Evolutionary conservation across 2,329 filamentous ascomycete species (phyloP), one percentile per base, ranked within the genome.

Genomic region (Trichoderma sp.): DNA sequence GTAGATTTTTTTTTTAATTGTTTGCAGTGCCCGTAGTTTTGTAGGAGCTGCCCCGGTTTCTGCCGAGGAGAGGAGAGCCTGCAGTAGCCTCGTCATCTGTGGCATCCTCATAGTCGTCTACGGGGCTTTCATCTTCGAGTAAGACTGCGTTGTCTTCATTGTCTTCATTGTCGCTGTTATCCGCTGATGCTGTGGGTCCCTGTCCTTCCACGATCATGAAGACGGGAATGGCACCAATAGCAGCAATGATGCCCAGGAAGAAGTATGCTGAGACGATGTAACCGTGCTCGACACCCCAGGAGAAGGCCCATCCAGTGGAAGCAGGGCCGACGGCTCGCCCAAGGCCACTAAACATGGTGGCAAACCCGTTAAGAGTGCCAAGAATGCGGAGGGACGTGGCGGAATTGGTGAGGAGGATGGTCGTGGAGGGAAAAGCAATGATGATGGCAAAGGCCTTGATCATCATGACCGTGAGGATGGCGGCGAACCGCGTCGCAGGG

Each of bases 321-420:
- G 94, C 93, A 0, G 97, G 96, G 0, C 97, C 97, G 0, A 89
- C 80, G 0, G 95, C 95, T 66, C 95, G 88, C 2, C 95, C 96
- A 6, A 98, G 83, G 0, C 94, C 95, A 78, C 92, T 93, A 41
- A 95, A 91, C 74, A 93, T 93, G 0, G 95, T 98, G 0, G 95
- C 95, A 77, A 98, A 91, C 3, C 96, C 97, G 81, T 98, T 98
- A 74, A 98, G 85, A 0, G 95, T 98, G 1, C 95, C 95, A 6
- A 98, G 89, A 11, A 97, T 90, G 60, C 79, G 80, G 18, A 98
- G 86, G 73, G 93, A 95, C 1, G 88, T 85, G 5, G 95, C 95
- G 11, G 93, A 94, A 84, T 98, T 98, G 33, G 95, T 98, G 50
- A 98, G 89, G 65, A 98, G 87, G 79, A 98, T 98, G 6, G 94